phyloP scores from a whole-genome alignment of 2,329 filamentous ascomycete species.

The Metarhizium album region DNA sequence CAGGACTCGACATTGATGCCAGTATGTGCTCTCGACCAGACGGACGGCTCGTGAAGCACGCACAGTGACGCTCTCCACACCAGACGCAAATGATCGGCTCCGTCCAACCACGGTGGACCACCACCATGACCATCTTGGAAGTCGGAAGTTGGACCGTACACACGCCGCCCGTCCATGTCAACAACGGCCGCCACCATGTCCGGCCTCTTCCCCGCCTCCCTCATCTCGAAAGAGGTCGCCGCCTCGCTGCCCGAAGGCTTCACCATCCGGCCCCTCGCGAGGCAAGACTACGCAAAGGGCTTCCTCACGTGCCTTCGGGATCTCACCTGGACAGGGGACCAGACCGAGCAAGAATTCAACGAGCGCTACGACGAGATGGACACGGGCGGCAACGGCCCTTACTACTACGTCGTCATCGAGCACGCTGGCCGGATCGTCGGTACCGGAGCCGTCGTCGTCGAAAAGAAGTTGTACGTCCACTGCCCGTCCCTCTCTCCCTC shows the following conservation, averaged over 20 bases:
- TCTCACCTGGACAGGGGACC: constrained; percentile 66
- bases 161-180: too few species aligned
- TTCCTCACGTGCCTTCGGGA: constrained; percentile 69
- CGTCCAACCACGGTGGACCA: too few species aligned
- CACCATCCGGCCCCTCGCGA: constrained; percentile 57
- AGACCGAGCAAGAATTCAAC: constrained; percentile 54
- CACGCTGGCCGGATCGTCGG: constrained; percentile 55
- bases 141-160: too few species aligned
- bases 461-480: constrained; percentile 58
- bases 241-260: constrained; percentile 56
- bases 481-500: background rate
- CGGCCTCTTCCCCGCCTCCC: constrained; percentile 54
- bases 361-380: constrained; percentile 53
- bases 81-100: too few species aligned
- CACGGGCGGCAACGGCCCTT: constrained; percentile 30
- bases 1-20: too few species aligned
- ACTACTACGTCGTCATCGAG: constrained; percentile 63
- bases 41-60: too few species aligned
- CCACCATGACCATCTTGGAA: too few species aligned
- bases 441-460: constrained; percentile 65
- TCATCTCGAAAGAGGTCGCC: constrained; percentile 54
- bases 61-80: too few species aligned
- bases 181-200: background rate
- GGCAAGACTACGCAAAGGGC: constrained; percentile 55
- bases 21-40: too few species aligned